Evolutionary conservation across 805 yeast genomes (phyloP).

Genomic region (Dipodascus albidus): DNA sequence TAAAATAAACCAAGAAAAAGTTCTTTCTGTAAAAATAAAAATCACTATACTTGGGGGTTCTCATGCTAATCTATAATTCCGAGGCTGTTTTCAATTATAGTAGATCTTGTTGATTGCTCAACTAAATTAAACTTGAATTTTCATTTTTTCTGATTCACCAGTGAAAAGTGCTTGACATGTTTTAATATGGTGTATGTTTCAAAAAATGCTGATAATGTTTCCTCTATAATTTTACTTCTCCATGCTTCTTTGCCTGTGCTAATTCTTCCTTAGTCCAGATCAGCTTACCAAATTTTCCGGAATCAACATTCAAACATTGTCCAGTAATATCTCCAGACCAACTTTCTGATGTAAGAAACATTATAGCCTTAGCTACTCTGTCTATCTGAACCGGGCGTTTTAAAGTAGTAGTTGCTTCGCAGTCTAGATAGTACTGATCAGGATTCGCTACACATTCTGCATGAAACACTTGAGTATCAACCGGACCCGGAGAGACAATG

Average conservation of each 20-base stretch:
- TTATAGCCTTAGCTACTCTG: neutral
- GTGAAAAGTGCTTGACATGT: no score
- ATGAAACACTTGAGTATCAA: constrained; percentile 9
- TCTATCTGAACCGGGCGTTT: neutral
- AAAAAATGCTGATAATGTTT: neutral
- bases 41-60: no score
- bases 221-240: neutral
- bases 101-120: no score
- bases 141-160: no score
- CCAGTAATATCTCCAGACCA: neutral
- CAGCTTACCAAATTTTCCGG: neutral
- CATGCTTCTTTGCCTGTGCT: neutral
- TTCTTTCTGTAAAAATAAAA: no score
- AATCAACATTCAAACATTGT: neutral
- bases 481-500: constrained; percentile 13
- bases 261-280: neutral
- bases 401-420: neutral
- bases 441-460: neutral
- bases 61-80: no score
- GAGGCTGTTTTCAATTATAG: no score
- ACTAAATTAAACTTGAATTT: no score
- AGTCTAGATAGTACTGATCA: neutral
- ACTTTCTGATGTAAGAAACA: neutral
- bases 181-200: neutral
- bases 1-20: no score